A percentile compares a stretch with the other conserved stretches of the same genome.
Conservation (phyloP, 768 basidiomycete genomes). For the Naganishia kalamii region DNA sequence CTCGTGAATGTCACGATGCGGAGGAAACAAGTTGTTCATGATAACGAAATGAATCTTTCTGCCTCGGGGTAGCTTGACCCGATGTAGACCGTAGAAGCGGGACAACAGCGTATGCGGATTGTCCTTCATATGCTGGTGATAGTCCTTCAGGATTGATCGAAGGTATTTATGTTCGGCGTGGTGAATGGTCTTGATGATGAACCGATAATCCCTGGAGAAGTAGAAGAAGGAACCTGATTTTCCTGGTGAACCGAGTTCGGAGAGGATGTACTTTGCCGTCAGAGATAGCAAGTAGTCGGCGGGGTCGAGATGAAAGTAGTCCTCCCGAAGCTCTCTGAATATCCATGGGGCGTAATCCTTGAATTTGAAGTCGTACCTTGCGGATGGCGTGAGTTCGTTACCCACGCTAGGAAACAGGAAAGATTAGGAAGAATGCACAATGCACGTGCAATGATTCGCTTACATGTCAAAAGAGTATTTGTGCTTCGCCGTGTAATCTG, state of each 20-base stretch:
- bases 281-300: constrained; percentile 95
- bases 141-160: constrained; percentile 70
- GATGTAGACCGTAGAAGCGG: constrained; percentile 92
- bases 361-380: constrained; percentile 99
- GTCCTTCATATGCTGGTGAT: constrained; percentile 73
- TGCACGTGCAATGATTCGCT: constrained; percentile 36
- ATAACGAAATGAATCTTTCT: constrained; percentile 98
- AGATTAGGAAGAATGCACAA: neutral
- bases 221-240: constrained; percentile 99
- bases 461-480: constrained; percentile 97
- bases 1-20: constrained; percentile 95
- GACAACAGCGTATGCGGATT: constrained; percentile 93
- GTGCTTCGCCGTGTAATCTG: constrained; percentile 81
- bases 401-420: constrained; percentile 59
- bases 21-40: constrained; percentile 99
- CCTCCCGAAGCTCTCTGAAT: constrained; percentile 89
- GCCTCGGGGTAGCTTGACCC: constrained; percentile 90
- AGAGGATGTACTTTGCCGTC: constrained; percentile 94
- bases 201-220: constrained; percentile 95
- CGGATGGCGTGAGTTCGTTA: constrained; percentile 95
- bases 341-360: constrained; percentile 99
- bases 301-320: constrained; percentile 89
- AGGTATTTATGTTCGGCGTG: constrained; percentile 92
- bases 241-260: constrained; percentile 93
- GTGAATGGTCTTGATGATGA: constrained; percentile 98